Conservation (phyloP, 768 basidiomycete species). For the Tylopilus plumbeoviolaceoides region DNA sequence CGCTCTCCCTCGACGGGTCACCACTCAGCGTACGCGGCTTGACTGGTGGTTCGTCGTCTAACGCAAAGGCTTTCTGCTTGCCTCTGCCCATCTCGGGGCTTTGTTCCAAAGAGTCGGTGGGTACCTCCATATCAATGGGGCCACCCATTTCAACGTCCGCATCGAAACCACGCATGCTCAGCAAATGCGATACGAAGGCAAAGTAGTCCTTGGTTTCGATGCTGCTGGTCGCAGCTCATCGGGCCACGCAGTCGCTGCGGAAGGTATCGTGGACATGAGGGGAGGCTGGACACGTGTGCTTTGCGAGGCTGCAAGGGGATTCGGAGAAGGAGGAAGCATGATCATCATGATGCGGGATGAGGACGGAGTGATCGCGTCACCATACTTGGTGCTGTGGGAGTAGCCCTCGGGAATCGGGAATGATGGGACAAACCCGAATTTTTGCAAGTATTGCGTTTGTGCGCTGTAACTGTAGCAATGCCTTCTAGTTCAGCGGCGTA, state of each 20-base stretch:
- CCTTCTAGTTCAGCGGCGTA: constrained; percentile 90
- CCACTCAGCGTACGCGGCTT: constrained; percentile 66
- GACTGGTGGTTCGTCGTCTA: constrained; percentile 38
- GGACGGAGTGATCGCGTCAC: constrained; percentile 19
- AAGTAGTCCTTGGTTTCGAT: constrained; percentile 25
- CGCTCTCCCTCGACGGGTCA: constrained; percentile 48
- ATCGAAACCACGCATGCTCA: constrained; percentile 48
- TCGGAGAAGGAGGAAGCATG: constrained; percentile 51
- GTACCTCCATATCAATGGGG: constrained; percentile 50
- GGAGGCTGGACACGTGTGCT: constrained; percentile 47
- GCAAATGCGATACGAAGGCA: constrained; percentile 42
- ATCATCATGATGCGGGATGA: constrained; percentile 35
- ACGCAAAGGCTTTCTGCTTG: constrained; percentile 48
- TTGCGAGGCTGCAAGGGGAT: constrained; percentile 29
- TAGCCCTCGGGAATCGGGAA: constrained; percentile 62
- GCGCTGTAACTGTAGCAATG: constrained; percentile 66
- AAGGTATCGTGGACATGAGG: constrained; percentile 36
- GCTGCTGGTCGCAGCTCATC: constrained; percentile 7
- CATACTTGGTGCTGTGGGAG: constrained; percentile 45
- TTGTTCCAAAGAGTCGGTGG: constrained; percentile 34
- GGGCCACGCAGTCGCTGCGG: constrained; percentile 24
- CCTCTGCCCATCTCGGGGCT: constrained; percentile 39
- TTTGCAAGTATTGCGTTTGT: constrained; percentile 75
- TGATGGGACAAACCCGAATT: constrained; percentile 71
- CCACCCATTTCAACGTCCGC: constrained; percentile 38